A percentile compares a stretch with the other conserved stretches of the same genome.
phyloP scores from a whole-genome alignment of 345 rosid genomes.

The Eutrema heterophyllum region DNA sequence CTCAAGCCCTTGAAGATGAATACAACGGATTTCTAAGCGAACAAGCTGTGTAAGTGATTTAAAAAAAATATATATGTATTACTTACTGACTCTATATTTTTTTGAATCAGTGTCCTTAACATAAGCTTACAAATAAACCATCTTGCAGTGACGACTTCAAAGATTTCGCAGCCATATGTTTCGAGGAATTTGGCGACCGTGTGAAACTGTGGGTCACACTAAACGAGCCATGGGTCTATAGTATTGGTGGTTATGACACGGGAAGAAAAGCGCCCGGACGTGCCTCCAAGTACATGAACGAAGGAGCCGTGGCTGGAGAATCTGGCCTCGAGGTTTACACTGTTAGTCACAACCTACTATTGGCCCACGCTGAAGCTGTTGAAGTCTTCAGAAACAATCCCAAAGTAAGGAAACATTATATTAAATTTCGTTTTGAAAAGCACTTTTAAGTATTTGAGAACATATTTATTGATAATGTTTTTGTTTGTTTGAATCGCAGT shows the following conservation, averaged over 20 bases:
- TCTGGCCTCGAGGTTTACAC: constrained; percentile 31
- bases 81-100: background rate
- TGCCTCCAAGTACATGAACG: constrained; percentile 33
- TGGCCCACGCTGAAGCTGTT: constrained; percentile 35
- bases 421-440: background rate
- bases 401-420: constrained; percentile 9
- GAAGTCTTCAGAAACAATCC: constrained; percentile 31
- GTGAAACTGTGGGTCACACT: constrained; percentile 44
- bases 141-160: constrained; percentile 33
- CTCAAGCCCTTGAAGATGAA: constrained; percentile 59
- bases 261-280: constrained; percentile 38
- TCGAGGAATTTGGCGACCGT: constrained; percentile 38
- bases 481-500: constrained; percentile 23
- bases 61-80: background rate
- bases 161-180: constrained; percentile 32
- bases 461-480: background rate
- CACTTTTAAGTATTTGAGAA: background rate
- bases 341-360: constrained; percentile 31
- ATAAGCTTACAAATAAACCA: background rate
- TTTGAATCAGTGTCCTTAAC: background rate
- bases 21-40: constrained; percentile 52
- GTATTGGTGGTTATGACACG: constrained; percentile 32
- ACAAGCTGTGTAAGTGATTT: constrained; percentile 38
- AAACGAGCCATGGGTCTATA: constrained; percentile 36
- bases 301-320: constrained; percentile 25